Conservation (phyloP, 768 basidiomycete genomes). For the Neoboletus subvelutipes region DNA sequence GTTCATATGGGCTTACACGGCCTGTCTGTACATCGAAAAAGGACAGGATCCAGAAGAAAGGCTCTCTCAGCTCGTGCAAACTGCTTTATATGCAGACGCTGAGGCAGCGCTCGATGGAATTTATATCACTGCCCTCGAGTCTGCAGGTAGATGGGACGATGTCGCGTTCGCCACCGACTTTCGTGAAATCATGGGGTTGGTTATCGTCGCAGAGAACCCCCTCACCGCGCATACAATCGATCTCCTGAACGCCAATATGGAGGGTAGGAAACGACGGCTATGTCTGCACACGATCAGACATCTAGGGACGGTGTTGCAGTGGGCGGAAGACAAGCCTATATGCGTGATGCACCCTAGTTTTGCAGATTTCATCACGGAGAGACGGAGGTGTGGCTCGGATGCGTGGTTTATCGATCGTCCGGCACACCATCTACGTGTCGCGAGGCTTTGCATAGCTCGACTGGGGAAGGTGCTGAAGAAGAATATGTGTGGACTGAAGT, state of each 20-base stretch:
- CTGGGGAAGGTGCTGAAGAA: slow-evolving; percentile 21
- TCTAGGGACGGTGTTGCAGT: slow-evolving; percentile 28
- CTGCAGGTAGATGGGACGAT: slow-evolving; percentile 32
- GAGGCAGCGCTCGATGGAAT: slow-evolving; percentile 31
- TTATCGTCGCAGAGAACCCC: slow-evolving; percentile 32
- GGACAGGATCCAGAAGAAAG: slow-evolving; percentile 33
- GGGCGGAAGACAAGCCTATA: slow-evolving; percentile 29
- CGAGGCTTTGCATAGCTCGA: slow-evolving; percentile 25
- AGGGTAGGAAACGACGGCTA: slow-evolving; percentile 19
- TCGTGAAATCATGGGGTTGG: slow-evolving; percentile 32
- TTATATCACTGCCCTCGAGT: slow-evolving; percentile 33
- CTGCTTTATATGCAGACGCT: slow-evolving; percentile 24
- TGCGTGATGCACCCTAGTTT: slow-evolving; percentile 35
- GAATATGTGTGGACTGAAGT: slow-evolving; percentile 24
- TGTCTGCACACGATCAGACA: slow-evolving; percentile 32
- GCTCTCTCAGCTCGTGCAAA: slow-evolving; percentile 23
- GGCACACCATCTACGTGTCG: slow-evolving; percentile 22
- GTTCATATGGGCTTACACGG: slow-evolving; percentile 35
- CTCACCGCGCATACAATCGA: slow-evolving; percentile 28
- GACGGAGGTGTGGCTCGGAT: slow-evolving; percentile 27
- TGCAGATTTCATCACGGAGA: slow-evolving; percentile 34
- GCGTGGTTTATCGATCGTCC: slow-evolving; percentile 30
- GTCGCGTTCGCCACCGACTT: slow-evolving; percentile 29
- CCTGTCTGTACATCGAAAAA: slow-evolving; percentile 33
- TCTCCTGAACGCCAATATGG: slow-evolving; percentile 21